Percentiles rank a stretch among this genome's conserved stretches.
These are phyloP conservation scores for Corymbia maculata DNA, from an alignment of 345 rosid species.

Conservation along the genomic window DNA sequence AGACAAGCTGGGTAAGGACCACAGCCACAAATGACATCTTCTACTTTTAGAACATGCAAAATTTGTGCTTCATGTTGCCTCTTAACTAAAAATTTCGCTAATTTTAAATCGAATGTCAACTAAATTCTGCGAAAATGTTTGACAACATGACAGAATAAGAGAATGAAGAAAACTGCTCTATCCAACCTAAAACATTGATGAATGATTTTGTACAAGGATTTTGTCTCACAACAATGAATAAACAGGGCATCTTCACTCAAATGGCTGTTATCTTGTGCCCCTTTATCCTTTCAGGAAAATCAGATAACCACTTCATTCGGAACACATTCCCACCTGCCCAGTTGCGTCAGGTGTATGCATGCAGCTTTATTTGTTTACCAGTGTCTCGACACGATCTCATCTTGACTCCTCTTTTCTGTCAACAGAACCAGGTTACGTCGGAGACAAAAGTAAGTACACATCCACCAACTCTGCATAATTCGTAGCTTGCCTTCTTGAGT, in stretches of 20 bases:
- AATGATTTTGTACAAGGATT: neutral
- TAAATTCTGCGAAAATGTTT: neutral
- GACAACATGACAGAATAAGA: neutral
- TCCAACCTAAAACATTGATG: neutral
- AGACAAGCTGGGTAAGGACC: slow-evolving; percentile 24
- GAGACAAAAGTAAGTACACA: slow-evolving; percentile 32
- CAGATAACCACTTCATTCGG: neutral
- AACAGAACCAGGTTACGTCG: slow-evolving; percentile 32
- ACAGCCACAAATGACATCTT: neutral
- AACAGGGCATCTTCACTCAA: neutral
- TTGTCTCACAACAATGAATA: neutral
- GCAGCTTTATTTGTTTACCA: neutral
- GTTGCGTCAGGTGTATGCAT: neutral
- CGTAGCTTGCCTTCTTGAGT: neutral
- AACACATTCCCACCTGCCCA: neutral
- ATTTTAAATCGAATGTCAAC: neutral
- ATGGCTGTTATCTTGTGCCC: neutral
- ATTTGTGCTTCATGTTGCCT: neutral
- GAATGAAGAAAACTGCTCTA: neutral
- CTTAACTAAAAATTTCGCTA: neutral
- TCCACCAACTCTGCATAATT: neutral
- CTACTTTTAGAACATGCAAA: neutral
- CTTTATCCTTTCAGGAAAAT: neutral
- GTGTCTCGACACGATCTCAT: neutral
- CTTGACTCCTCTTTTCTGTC: neutral